phyloP scores from a whole-genome alignment of 495 filamentous ascomycete species.

The Aspergillus haitiensis region DNA sequence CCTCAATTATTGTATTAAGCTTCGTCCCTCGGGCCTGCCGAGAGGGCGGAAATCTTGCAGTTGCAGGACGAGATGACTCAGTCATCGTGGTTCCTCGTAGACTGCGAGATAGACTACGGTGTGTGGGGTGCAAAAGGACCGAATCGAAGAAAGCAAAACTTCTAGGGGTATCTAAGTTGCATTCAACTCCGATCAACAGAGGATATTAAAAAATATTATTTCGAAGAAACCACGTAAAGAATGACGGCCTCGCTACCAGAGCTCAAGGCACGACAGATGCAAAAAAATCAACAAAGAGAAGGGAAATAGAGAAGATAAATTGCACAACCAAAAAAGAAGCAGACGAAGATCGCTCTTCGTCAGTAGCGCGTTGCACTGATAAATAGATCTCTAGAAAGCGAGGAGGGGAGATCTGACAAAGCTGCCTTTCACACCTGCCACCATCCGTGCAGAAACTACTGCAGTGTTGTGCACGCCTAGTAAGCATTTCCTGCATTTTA shows the following conservation, averaged over 20 bases:
- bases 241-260: slow-evolving; percentile 42
- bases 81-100: slow-evolving; percentile 51
- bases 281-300: slow-evolving; percentile 24
- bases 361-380: slow-evolving; percentile 27
- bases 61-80: slow-evolving; percentile 58
- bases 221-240: slow-evolving; percentile 22
- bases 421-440: slow-evolving; percentile 16
- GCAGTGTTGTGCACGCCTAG: slow-evolving; percentile 38
- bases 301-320: slow-evolving; percentile 16
- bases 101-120: slow-evolving; percentile 26
- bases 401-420: slow-evolving; percentile 23
- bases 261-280: slow-evolving; percentile 28
- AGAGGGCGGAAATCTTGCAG: slow-evolving; percentile 56
- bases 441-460: slow-evolving; percentile 38
- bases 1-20: slow-evolving; percentile 89
- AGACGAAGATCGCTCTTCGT: slow-evolving; percentile 24
- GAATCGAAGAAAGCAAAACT: slow-evolving; percentile 18
- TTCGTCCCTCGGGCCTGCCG: slow-evolving; percentile 69
- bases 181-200: slow-evolving; percentile 50
- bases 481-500: slow-evolving; percentile 21
- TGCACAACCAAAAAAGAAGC: slow-evolving; percentile 17
- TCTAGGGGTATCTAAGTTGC: slow-evolving; percentile 42
- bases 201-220: slow-evolving; percentile 19
- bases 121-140: slow-evolving; percentile 12
- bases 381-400: slow-evolving; percentile 23